Percentiles rank a stretch among this genome's conserved stretches.
These are phyloP conservation scores for Zasmidium citrigriseum DNA, from an alignment of 2,329 filamentous ascomycete genomes.

Conservation along the genomic window DNA sequence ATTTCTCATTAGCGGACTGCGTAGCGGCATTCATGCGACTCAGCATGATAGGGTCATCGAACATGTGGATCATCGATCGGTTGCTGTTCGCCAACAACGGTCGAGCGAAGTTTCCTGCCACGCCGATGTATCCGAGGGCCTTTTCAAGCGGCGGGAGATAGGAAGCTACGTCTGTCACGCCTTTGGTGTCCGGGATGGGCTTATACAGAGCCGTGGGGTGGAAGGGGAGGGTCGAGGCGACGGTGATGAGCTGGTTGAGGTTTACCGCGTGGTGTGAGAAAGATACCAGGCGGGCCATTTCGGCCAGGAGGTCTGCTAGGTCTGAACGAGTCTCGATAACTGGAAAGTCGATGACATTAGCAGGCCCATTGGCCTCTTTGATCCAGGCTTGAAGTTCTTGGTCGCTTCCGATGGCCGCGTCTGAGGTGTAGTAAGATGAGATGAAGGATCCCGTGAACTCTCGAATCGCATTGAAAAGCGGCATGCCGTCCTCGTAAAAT, in stretches of 20 bases:
- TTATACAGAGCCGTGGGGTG: constrained; percentile 45
- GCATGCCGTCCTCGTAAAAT: constrained; percentile 46
- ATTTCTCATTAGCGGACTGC: constrained; percentile 37
- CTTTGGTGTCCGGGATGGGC: constrained; percentile 43
- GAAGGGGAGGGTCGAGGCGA: constrained; percentile 44
- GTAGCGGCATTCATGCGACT: constrained; percentile 36
- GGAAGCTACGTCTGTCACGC: constrained; percentile 35
- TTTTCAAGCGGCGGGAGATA: constrained; percentile 36
- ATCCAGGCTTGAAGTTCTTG: constrained; percentile 50
- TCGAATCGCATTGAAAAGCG: constrained; percentile 40
- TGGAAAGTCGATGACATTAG: constrained; percentile 47
- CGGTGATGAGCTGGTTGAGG: constrained; percentile 42
- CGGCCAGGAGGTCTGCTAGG: constrained; percentile 47
- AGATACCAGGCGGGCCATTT: constrained; percentile 40
- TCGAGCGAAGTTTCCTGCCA: constrained; percentile 45
- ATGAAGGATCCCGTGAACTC: constrained; percentile 46
- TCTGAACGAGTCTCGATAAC: constrained; percentile 24
- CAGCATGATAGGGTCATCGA: constrained; percentile 40
- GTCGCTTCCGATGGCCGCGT: constrained; percentile 39
- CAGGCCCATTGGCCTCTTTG: constrained; percentile 41
- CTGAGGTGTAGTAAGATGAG: constrained; percentile 46
- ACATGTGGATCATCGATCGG: constrained; percentile 45
- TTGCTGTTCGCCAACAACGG: constrained; percentile 40
- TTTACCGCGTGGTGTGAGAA: constrained; percentile 47
- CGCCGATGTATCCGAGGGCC: constrained; percentile 40